Conservation (phyloP, 352 stramenopile species). For the Phytopythium kandeliae region DNA sequence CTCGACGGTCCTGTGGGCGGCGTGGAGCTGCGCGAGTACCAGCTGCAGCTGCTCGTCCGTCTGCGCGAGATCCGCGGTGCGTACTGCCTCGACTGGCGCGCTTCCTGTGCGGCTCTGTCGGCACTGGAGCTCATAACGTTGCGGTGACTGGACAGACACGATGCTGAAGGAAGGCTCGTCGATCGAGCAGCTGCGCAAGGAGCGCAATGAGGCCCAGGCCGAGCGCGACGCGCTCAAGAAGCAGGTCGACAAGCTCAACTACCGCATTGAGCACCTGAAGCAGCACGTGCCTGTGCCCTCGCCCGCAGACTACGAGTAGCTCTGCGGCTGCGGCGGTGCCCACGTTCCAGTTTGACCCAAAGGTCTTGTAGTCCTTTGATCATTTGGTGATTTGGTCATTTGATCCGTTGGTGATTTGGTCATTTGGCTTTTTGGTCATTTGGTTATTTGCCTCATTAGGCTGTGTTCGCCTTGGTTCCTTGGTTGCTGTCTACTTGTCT, state of each 20-base stretch:
- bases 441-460: background rate
- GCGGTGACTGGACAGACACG: constrained; percentile 27
- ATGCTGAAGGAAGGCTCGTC: constrained; percentile 60
- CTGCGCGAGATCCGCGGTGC: constrained; percentile 54
- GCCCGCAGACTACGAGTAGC: constrained; percentile 14
- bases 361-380: background rate
- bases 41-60: constrained; percentile 53
- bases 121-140: too few species aligned
- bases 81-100: constrained; percentile 13
- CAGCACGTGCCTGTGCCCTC: constrained; percentile 50
- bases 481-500: too few species aligned
- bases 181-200: constrained; percentile 50
- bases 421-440: background rate
- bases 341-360: background rate
- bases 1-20: constrained; percentile 50
- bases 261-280: constrained; percentile 72
- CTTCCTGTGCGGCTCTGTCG: too few species aligned
- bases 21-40: constrained; percentile 63
- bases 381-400: background rate
- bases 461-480: background rate
- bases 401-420: background rate
- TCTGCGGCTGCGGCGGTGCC: background rate
- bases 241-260: constrained; percentile 77
- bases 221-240: constrained; percentile 62
- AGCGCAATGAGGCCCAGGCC: constrained; percentile 46